Conservation (phyloP, 257 asterid species). For the Solanum clarkiae region DNA sequence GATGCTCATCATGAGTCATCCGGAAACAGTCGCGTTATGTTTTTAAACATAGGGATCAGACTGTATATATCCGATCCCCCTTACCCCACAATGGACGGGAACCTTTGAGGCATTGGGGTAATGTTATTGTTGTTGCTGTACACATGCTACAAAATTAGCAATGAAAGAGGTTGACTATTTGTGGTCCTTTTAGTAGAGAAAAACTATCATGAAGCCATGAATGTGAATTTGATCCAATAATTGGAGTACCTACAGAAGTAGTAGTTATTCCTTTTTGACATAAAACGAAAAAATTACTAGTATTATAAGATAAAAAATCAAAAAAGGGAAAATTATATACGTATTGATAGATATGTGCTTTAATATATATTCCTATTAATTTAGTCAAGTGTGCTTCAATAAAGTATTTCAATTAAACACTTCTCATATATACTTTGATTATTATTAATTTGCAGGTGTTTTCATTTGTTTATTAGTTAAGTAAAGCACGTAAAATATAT, state of each 20-base stretch:
- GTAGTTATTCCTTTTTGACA: neutral
- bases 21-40: too few species aligned
- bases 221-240: neutral
- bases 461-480: neutral
- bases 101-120: too few species aligned
- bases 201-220: neutral
- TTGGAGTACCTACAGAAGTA: neutral
- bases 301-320: neutral
- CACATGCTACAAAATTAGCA: neutral
- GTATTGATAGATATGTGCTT: neutral
- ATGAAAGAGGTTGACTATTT: neutral
- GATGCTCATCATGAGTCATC: too few species aligned
- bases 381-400: neutral
- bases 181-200: neutral
- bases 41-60: too few species aligned
- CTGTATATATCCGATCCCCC: too few species aligned
- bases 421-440: neutral
- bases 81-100: too few species aligned
- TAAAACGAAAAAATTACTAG: neutral
- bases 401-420: neutral
- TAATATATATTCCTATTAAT: neutral
- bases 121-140: too few species aligned
- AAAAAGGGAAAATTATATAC: neutral
- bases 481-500: neutral
- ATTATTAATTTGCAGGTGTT: neutral